phyloP scores from a whole-genome alignment of 768 basidiomycete genomes.

The Boletus coccyginus region DNA sequence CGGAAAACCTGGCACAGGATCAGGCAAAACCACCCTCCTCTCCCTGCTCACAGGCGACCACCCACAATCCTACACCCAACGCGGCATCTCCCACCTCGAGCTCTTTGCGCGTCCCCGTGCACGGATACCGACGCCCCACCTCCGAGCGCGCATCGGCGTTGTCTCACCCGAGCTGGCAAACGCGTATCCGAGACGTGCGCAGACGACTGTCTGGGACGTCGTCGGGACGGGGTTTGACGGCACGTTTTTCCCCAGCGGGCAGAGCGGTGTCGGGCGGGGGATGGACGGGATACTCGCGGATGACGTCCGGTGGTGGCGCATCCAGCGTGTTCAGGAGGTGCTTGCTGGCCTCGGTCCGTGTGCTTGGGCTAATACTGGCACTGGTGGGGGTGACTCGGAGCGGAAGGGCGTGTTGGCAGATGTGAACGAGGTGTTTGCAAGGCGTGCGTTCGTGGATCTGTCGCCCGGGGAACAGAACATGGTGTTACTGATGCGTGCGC shows the following conservation, averaged over 20 bases:
- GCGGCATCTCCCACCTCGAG: conserved; percentile 39
- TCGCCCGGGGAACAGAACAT: conserved; percentile 75
- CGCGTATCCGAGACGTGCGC: conserved; percentile 76
- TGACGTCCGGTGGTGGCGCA: conserved; percentile 37
- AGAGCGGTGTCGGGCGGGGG: conserved; percentile 46
- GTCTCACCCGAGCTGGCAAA: conserved; percentile 89
- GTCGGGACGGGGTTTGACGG: conserved; percentile 89
- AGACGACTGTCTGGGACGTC: conserved; percentile 72
- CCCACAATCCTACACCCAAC: conserved; percentile 87
- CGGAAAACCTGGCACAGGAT: conserved; percentile 46
- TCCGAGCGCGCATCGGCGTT: conserved; percentile 70
- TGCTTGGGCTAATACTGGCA: conserved; percentile 38
- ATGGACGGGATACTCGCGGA: conserved; percentile 37
- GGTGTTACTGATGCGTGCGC: conserved; percentile 80
- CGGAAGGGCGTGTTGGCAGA: not conserved
- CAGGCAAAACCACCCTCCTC: conserved; percentile 92
- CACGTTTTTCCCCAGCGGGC: conserved; percentile 58
- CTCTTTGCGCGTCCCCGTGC: conserved; percentile 65
- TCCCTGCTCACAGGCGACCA: conserved; percentile 92
- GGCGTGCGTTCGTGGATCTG: conserved; percentile 57
- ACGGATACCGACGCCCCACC: conserved; percentile 61
- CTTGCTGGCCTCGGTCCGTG: conserved; percentile 60
- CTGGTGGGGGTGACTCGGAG: not conserved
- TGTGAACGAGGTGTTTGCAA: conserved; percentile 43
- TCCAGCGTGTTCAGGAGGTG: conserved; percentile 51